Base-by-base conservation (phyloP, 2,329 filamentous ascomycete genomes). In the Sporothrix brasiliensis region DNA sequence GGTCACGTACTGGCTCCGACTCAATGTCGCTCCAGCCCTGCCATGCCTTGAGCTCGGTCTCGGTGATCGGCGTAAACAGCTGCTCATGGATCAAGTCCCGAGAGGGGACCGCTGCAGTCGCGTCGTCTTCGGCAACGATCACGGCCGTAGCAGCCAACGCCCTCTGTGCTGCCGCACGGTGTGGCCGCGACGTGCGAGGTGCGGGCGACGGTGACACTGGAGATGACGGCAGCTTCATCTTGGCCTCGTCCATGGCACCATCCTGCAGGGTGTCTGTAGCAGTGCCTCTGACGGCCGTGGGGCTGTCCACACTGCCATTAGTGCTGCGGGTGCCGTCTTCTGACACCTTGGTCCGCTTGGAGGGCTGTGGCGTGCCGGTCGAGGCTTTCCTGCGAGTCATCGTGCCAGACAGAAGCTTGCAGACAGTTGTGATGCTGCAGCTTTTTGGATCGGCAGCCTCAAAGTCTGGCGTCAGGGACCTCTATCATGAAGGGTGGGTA, bases 1-100 rank as follows among this genome's bases (percentile, higher is more conserved):
- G 72, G 50, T 3, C 53, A 77, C 87, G 80, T 80, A 93, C 92
- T 9, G 94, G 94, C 73, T 97, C 93, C 7, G 93, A 97, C 79
- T 97, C 93, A 66, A 98, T 85, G 77, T 97, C 93, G 71, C 90
- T 86, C 88, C 91, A 94, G 30, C 91, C 90, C 66, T 87, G 83
- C 88, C 90, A 93, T 41, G 84, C 83, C 34, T 84, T 79, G 30
- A 85, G 83, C 74, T 91, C 88, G 41, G 84, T 79, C 6, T 79
- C 76, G 3, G 80, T 81, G 70, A 87, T 81, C 13, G 83, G 83
- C 50, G 79, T 80, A 70, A 88, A 78, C 1, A 83, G 77, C 67
- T 56, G 75, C 74, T 71, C 77, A 69, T 56, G 74, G 66, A 69
- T 74, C 73, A 34, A 73, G 67, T 60, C 76, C 53, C 10, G 50